A percentile compares a stretch with the other conserved stretches of the same genome.
Conservation (phyloP, 73 alveolate genomes). For the Paramecium caudatum region DNA sequence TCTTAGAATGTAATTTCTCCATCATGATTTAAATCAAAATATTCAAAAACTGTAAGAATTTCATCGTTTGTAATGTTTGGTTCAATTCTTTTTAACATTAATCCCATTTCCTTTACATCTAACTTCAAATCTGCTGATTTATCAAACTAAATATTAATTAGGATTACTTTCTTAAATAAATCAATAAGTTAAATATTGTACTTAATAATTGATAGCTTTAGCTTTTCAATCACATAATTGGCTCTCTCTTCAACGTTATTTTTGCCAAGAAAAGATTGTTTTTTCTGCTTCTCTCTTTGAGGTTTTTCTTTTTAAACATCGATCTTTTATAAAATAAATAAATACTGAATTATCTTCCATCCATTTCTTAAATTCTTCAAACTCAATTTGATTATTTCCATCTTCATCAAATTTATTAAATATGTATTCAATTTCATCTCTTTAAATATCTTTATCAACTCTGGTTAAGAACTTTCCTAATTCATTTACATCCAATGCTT, state of each 20-base stretch:
- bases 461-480: constrained; percentile 66
- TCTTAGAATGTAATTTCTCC: constrained; percentile 63
- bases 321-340: constrained; percentile 20
- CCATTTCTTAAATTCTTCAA: constrained; percentile 77
- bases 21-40: constrained; percentile 51
- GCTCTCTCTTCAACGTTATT: constrained; percentile 68
- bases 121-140: constrained; percentile 67
- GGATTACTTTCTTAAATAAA: constrained; percentile 67
- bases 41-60: constrained; percentile 38
- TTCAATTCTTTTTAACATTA: constrained; percentile 69
- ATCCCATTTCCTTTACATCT: constrained; percentile 65
- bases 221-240: constrained; percentile 70
- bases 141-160: constrained; percentile 34
- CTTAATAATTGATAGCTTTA: constrained; percentile 63
- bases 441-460: constrained; percentile 64
- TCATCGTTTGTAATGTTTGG: constrained; percentile 48
- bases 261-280: constrained; percentile 57
- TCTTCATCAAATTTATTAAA: constrained; percentile 78
- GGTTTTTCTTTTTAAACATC: constrained; percentile 28
- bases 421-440: constrained; percentile 75
- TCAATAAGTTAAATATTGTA: constrained; percentile 71
- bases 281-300: constrained; percentile 14
- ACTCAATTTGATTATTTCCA: constrained; percentile 69
- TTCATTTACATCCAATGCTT: constrained; percentile 73
- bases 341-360: constrained; percentile 67